Evolutionary conservation across 2,329 filamentous ascomycete genomes (phyloP), one percentile per base, ranked within the genome.

Genomic region (Dactylellina parvicollis): DNA sequence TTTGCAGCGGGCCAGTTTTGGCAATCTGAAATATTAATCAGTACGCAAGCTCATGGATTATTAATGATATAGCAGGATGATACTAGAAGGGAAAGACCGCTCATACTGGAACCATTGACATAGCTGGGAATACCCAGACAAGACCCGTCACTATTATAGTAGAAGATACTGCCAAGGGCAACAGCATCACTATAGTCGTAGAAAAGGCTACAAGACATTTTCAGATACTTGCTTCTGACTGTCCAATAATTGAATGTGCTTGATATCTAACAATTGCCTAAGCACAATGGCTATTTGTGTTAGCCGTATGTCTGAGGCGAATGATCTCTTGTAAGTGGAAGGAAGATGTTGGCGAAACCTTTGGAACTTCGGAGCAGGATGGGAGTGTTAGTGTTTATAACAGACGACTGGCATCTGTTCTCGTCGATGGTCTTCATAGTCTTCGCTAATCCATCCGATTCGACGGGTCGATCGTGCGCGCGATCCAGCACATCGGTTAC

Each of bases 61-160:
- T n/a, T n/a, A n/a, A n/a, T n/a, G n/a, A n/a, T n/a, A n/a, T n/a
- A n/a, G n/a, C n/a, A n/a, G n/a, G n/a, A n/a, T n/a, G n/a, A n/a
- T n/a, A n/a, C n/a, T n/a, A n/a, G n/a, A n/a, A n/a, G n/a, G n/a
- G n/a, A n/a, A n/a, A n/a, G n/a, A n/a, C n/a, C n/a, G n/a, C n/a
- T 26, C 59, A 30, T 64, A 72, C 67, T 34, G 50, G 67, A 52
- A 8, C 67, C 67, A 26, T 72, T 72, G 5, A 72, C 67, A 47
- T 64, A 72, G 28, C 50, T 49, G 8, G 67, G 59, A 8, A 72
- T 12, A 59, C 67, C 67, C 34, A 72, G 16, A 26, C 59, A 72
- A 5, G 42, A n/a, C 2, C 34, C n/a, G 22, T 59, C 59, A 1
- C 4, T 22, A 10, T 47, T 24, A 16, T 72, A 72, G 32, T 46